A percentile compares a stretch with the other conserved stretches of the same genome.
Evolutionary conservation across 805 yeast genomes (phyloP).

Genomic region (Maudiozyma pseudohumilis): DNA sequence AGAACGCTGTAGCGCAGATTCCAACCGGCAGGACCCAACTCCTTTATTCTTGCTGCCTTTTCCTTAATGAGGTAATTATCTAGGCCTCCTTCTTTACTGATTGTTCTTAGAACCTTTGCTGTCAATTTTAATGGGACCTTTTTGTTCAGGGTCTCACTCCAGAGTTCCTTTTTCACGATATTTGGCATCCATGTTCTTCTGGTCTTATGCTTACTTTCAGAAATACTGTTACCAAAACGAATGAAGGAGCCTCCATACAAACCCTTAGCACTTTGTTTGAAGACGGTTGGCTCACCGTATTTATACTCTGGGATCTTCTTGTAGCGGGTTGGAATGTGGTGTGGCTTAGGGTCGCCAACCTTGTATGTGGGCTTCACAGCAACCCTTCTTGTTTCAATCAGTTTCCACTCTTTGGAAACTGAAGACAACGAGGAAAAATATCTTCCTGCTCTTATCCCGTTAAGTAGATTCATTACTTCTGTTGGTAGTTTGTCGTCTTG

Average conservation of each 20-base stretch:
- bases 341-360: slow-evolving; percentile 47
- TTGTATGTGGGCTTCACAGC: slow-evolving; percentile 35
- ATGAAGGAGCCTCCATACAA: slow-evolving; percentile 83
- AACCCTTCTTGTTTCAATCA: slow-evolving; percentile 39
- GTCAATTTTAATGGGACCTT: slow-evolving; percentile 53
- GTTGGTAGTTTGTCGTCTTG: neutral
- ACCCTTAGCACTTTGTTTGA: slow-evolving; percentile 80
- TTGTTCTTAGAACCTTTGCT: slow-evolving; percentile 74
- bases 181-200: slow-evolving; percentile 79
- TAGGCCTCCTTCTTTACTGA: slow-evolving; percentile 89
- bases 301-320: slow-evolving; percentile 55
- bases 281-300: slow-evolving; percentile 67
- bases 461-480: neutral
- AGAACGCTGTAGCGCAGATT: slow-evolving; percentile 68
- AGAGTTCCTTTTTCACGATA: slow-evolving; percentile 60
- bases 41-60: slow-evolving; percentile 81
- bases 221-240: slow-evolving; percentile 63
- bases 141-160: slow-evolving; percentile 71
- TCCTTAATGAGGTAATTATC: slow-evolving; percentile 84
- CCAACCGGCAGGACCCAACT: slow-evolving; percentile 92
- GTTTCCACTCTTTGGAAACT: slow-evolving; percentile 30
- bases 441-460: neutral
- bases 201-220: slow-evolving; percentile 66
- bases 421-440: slow-evolving; percentile 12
- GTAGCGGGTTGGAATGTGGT: slow-evolving; percentile 35